phyloP scores from a whole-genome alignment of 371 early-diverging fungal genomes.

The Apophysomyces elegans region DNA sequence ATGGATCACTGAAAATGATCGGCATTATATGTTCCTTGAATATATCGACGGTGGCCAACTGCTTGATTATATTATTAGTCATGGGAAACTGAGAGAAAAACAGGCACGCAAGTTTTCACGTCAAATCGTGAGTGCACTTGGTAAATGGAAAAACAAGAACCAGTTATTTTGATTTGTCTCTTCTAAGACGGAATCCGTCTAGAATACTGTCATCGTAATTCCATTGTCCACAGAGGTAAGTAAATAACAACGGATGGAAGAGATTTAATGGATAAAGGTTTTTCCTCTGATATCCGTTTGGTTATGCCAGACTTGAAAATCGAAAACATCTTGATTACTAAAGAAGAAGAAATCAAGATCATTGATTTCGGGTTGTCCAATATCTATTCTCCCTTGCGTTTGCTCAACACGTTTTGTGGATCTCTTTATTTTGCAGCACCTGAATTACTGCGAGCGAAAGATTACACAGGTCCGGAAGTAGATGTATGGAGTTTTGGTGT shows the following conservation, averaged over 20 bases:
- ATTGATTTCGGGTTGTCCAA: constrained; percentile 93
- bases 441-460: constrained; percentile 82
- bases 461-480: constrained; percentile 86
- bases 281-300: background rate
- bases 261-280: background rate
- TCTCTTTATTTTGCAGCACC: constrained; percentile 85
- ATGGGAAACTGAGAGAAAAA: constrained; percentile 67
- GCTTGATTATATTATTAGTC: constrained; percentile 77
- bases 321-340: constrained; percentile 86
- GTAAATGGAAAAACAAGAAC: constrained; percentile 27
- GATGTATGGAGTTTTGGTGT: constrained; percentile 95
- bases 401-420: constrained; percentile 83
- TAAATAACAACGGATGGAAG: background rate
- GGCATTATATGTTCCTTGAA: constrained; percentile 91
- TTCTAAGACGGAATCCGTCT: no score
- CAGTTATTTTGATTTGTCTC: background rate
- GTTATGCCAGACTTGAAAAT: constrained; percentile 82
- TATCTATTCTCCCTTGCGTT: constrained; percentile 67
- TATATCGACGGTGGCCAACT: constrained; percentile 80
- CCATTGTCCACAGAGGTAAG: constrained; percentile 71
- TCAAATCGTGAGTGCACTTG: constrained; percentile 81
- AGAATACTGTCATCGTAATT: constrained; percentile 67
- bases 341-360: constrained; percentile 61
- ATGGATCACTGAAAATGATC: constrained; percentile 70
- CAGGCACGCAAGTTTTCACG: constrained; percentile 78